Conservation (phyloP, 495 filamentous ascomycete species). For the Penicillium cinerascens region DNA sequence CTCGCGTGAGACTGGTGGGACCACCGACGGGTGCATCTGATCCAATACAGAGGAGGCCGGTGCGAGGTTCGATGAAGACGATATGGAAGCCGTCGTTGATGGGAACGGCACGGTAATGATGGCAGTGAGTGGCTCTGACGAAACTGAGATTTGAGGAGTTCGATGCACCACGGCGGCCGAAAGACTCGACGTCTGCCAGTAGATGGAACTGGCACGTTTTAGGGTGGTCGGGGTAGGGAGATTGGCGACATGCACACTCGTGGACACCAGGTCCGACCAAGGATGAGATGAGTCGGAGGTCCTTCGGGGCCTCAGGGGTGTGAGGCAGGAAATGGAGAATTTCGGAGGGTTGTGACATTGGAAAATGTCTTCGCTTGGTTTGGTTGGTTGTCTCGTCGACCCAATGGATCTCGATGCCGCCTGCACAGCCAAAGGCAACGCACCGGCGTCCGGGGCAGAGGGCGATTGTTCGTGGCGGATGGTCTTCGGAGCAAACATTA, state of each 20-base stretch:
- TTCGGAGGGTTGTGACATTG: constrained; percentile 63
- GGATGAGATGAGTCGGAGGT: constrained; percentile 65
- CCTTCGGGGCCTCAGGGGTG: constrained; percentile 38
- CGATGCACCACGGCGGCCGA: constrained; percentile 23
- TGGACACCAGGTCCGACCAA: constrained; percentile 47
- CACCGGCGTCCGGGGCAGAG: constrained; percentile 66
- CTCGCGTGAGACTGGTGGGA: constrained; percentile 44
- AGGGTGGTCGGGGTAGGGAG: constrained; percentile 21
- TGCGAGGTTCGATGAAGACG: constrained; percentile 64
- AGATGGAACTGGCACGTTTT: constrained; percentile 33
- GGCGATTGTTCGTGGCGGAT: constrained; percentile 64
- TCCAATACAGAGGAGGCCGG: constrained; percentile 60
- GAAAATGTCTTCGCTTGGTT: constrained; percentile 59
- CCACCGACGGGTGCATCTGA: constrained; percentile 61
- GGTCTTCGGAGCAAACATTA: constrained; percentile 61
- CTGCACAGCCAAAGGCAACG: constrained; percentile 66
- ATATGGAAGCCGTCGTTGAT: constrained; percentile 68
- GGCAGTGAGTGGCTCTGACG: constrained; percentile 45
- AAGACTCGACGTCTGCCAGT: constrained; percentile 25
- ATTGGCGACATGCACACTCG: constrained; percentile 33
- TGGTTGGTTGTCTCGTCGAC: constrained; percentile 59
- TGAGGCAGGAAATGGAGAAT: constrained; percentile 64
- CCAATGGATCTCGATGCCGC: constrained; percentile 72
- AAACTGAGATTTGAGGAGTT: constrained; percentile 29
- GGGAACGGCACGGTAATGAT: constrained; percentile 67